phyloP scores from a whole-genome alignment of 768 basidiomycete genomes.

The Termitomyces sp. region DNA sequence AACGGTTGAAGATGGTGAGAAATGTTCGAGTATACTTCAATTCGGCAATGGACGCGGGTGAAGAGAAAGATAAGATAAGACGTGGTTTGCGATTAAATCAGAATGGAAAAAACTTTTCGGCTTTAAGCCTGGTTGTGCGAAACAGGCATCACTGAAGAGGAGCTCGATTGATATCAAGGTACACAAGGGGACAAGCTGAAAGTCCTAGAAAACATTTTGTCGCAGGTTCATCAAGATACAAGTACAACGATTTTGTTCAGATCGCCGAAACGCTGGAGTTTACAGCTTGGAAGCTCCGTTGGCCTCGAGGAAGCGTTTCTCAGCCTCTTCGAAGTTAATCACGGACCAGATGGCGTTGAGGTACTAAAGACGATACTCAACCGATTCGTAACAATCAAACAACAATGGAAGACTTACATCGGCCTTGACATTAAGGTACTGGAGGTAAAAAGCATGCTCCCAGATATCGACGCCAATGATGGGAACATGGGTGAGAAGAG shows the following conservation, averaged over 20 bases:
- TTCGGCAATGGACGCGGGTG: too few species aligned
- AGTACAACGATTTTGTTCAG: neutral
- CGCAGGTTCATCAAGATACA: neutral
- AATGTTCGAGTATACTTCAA: too few species aligned
- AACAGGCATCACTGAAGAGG: too few species aligned
- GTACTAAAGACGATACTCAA: constrained; percentile 47
- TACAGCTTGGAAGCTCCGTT: constrained; percentile 19
- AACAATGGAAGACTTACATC: constrained; percentile 56
- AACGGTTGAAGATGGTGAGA: too few species aligned
- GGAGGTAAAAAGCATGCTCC: constrained; percentile 96
- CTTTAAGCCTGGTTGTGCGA: too few species aligned
- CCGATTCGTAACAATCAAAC: neutral
- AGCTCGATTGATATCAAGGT: neutral
- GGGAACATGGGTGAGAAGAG: constrained; percentile 69
- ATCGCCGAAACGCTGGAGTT: neutral
- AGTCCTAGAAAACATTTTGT: neutral
- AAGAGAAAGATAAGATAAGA: neutral
- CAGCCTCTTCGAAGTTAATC: constrained; percentile 87
- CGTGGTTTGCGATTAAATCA: neutral
- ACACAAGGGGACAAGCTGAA: neutral
- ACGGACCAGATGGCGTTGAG: constrained; percentile 88
- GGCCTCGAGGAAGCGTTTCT: constrained; percentile 37
- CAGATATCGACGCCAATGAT: constrained; percentile 93
- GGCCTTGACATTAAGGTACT: constrained; percentile 93
- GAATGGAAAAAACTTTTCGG: neutral